A percentile compares a stretch with the other conserved stretches of the same genome.
phyloP scores from a whole-genome alignment of 768 basidiomycete genomes.

The Tylopilus vinaceipallidus region DNA sequence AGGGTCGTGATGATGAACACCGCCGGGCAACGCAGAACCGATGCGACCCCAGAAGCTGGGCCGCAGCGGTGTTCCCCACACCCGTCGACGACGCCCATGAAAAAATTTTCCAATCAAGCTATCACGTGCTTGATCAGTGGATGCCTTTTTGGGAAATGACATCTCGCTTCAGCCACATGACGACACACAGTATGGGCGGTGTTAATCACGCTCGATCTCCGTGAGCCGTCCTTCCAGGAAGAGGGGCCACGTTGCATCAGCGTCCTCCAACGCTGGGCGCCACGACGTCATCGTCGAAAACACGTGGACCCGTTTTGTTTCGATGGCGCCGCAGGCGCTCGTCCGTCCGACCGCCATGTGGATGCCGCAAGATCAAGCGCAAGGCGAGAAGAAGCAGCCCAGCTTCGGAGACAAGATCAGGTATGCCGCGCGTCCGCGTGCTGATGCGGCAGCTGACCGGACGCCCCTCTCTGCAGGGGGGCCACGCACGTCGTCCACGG shows the following conservation, averaged over 20 bases:
- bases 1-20: neutral
- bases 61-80: neutral
- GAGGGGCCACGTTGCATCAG: constrained; percentile 18
- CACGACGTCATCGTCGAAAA: constrained; percentile 24
- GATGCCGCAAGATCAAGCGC: constrained; percentile 1
- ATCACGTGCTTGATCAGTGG: constrained; percentile 7
- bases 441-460: neutral
- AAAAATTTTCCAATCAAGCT: constrained; percentile 1
- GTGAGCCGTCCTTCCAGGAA: neutral
- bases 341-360: neutral
- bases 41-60: neutral
- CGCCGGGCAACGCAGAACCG: neutral
- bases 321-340: neutral
- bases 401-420: constrained; percentile 17
- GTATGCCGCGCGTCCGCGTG: neutral
- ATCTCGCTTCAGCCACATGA: constrained; percentile 15
- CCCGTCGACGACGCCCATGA: neutral
- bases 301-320: constrained; percentile 1
- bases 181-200: constrained; percentile 10
- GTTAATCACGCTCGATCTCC: constrained; percentile 3
- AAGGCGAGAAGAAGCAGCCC: constrained; percentile 1
- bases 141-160: neutral
- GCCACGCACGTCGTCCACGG: constrained; percentile 39
- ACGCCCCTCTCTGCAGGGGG: constrained; percentile 25
- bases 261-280: neutral